Evolutionary conservation across 352 stramenopile species (phyloP).

Genomic region (Phytophthora melonis): DNA sequence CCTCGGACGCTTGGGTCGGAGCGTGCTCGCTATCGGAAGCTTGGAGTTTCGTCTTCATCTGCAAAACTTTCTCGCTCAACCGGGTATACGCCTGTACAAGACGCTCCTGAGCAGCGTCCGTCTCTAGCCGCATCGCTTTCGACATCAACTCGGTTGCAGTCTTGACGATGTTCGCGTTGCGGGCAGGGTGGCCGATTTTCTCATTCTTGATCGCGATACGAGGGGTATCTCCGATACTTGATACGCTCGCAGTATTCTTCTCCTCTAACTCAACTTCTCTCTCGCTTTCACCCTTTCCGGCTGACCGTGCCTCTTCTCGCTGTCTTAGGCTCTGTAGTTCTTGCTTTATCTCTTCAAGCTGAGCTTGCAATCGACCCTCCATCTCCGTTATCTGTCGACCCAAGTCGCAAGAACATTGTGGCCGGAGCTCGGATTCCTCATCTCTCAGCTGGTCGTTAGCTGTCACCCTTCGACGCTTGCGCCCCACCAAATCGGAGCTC

Average conservation of each 20-base stretch:
- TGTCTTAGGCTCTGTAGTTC: not conserved
- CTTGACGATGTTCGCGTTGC: not conserved
- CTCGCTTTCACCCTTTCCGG: not conserved
- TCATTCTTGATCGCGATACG: not conserved
- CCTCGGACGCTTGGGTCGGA: not conserved
- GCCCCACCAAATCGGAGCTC: not conserved
- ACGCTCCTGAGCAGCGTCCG: not conserved
- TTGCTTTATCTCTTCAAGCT: not conserved
- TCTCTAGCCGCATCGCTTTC: not conserved
- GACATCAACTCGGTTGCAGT: not conserved
- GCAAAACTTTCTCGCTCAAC: not conserved
- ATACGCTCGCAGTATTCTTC: not conserved
- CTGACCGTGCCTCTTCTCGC: not conserved
- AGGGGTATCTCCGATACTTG: not conserved
- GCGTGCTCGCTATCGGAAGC: not conserved
- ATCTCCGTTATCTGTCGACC: not conserved
- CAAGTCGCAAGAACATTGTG: not conserved
- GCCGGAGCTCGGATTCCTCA: not conserved
- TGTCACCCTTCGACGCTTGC: not conserved
- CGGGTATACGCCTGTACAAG: not conserved
- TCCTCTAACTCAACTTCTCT: not conserved
- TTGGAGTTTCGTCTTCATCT: not conserved
- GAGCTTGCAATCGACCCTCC: not conserved
- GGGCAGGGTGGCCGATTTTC: not conserved
- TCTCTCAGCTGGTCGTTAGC: not conserved